A percentile compares a stretch with the other conserved stretches of the same genome.
Conservation (phyloP, 1,284 basidiomycete genomes). For the Hortiboletus rubellus region DNA sequence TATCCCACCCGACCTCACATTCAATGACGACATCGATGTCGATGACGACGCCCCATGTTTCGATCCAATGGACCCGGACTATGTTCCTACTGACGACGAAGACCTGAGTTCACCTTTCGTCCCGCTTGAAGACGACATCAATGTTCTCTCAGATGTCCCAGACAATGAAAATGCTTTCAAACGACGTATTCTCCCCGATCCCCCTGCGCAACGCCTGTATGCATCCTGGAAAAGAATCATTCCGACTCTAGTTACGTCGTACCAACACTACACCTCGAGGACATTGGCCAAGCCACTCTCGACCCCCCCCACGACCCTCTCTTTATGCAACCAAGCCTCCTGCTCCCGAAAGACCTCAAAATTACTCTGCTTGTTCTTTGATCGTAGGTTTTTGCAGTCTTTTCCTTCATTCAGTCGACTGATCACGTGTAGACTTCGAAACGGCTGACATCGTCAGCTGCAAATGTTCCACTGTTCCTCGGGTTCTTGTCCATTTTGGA, state of each 20-base stretch:
- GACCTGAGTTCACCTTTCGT: neutral
- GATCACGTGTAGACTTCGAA: neutral
- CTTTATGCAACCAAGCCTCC: neutral
- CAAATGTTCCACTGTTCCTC: neutral
- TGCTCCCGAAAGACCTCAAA: neutral
- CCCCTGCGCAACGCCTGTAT: neutral
- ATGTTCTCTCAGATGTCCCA: neutral
- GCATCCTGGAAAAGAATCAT: neutral
- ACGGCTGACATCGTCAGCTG: neutral
- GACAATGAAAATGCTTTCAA: neutral
- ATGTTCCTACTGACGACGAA: neutral
- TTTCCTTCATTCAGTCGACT: neutral
- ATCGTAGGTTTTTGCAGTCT: neutral
- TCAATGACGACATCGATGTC: neutral
- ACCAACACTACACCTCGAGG: neutral
- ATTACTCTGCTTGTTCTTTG: neutral
- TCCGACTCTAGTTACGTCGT: neutral
- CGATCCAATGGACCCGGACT: neutral
- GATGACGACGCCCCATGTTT: neutral
- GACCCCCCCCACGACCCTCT: neutral
- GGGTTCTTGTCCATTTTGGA: conserved; percentile 2
- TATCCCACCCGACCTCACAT: neutral
- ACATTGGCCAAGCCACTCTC: neutral
- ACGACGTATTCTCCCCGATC: neutral
- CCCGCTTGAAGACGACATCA: neutral